Percentiles rank a stretch among this genome's conserved stretches.
phyloP scores from a whole-genome alignment of 176 grass and related monocot species.

The Oryza glumipatula region DNA sequence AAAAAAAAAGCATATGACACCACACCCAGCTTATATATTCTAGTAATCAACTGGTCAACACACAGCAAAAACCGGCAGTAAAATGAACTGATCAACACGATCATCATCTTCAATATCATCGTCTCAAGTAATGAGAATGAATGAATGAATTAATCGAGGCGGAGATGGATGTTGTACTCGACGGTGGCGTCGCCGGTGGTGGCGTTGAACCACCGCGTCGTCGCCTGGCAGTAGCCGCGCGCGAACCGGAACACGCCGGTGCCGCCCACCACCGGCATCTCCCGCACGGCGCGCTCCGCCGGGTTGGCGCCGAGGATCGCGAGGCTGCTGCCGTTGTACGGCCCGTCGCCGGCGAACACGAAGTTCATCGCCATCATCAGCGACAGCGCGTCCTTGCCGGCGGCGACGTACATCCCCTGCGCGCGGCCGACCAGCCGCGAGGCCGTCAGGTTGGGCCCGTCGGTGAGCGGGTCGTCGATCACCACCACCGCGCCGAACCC shows the following conservation, averaged over 20 bases:
- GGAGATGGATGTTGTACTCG: constrained; percentile 56
- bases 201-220: constrained; percentile 28
- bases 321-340: constrained; percentile 61
- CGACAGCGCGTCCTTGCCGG: constrained; percentile 31
- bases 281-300: background rate
- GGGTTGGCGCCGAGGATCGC: constrained; percentile 55
- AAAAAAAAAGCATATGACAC: no score
- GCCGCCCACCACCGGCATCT: constrained; percentile 62
- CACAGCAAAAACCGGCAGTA: no score
- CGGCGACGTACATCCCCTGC: constrained; percentile 53
- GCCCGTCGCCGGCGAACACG: constrained; percentile 43
- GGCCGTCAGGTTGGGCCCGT: constrained; percentile 29
- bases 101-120: background rate
- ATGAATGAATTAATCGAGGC: constrained; percentile 21
- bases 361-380: constrained; percentile 65
- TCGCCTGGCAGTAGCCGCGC: constrained; percentile 37
- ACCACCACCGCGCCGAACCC: constrained; percentile 43
- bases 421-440: constrained; percentile 50
- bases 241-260: constrained; percentile 62
- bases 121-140: no score
- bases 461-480: constrained; percentile 63
- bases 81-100: background rate
- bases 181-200: constrained; percentile 51
- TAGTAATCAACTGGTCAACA: no score
- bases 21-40: no score